phyloP scores from a whole-genome alignment of 176 grass and related monocot genomes.

The Musa beccarii region DNA sequence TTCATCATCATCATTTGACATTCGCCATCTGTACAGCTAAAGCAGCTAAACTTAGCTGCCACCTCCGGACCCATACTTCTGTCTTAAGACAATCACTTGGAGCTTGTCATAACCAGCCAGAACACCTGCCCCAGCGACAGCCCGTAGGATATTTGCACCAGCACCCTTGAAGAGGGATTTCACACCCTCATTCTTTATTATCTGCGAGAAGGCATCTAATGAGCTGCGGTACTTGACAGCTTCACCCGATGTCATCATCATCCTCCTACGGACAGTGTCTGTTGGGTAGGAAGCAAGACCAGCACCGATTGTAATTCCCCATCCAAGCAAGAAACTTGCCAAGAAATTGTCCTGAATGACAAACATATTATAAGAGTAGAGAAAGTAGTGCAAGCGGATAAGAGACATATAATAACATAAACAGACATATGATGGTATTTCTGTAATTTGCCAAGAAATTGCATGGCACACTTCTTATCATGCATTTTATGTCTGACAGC shows the following conservation, averaged over 20 bases:
- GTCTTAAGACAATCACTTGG: constrained; percentile 2
- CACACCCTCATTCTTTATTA: constrained; percentile 11
- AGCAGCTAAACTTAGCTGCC: too few species aligned
- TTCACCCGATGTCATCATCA: constrained; percentile 20
- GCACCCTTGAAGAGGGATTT: constrained; percentile 14
- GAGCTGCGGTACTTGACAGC: constrained; percentile 16
- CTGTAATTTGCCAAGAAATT: neutral
- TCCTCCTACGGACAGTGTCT: constrained; percentile 8
- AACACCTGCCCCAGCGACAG: constrained; percentile 7
- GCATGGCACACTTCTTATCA: neutral
- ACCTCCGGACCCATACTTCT: neutral
- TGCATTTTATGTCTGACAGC: too few species aligned
- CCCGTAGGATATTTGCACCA: constrained; percentile 12
- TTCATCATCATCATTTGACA: too few species aligned
- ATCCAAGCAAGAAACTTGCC: constrained; percentile 18
- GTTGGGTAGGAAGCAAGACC: constrained; percentile 7
- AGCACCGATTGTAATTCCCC: constrained; percentile 9
- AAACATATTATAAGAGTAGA: neutral
- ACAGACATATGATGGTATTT: too few species aligned
- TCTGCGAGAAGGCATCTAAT: constrained; percentile 11
- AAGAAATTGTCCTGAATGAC: constrained; percentile 6
- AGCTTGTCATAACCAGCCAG: constrained; percentile 20
- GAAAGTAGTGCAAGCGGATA: neutral
- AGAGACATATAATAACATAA: too few species aligned
- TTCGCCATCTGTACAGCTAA: too few species aligned